phyloP scores from a whole-genome alignment of 1,284 basidiomycete species.

The Malassezia pachydermatis region DNA sequence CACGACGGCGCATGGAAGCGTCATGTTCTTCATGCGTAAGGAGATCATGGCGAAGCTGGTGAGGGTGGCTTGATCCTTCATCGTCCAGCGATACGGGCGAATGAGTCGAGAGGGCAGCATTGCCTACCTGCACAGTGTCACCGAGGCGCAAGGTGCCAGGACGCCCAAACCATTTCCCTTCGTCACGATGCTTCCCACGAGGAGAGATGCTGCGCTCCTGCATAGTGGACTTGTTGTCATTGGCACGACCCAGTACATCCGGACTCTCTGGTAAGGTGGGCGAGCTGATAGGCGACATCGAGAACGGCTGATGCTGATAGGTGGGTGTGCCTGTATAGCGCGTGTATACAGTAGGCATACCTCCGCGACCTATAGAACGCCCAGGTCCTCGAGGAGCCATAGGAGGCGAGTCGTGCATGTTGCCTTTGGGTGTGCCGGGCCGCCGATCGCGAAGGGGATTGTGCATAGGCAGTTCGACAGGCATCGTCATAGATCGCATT shows the following conservation, averaged over 20 bases:
- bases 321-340: neutral
- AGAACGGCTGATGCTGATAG: too few relatives aligned
- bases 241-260: neutral
- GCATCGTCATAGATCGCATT: conserved; percentile 17
- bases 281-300: neutral
- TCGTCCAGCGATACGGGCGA: neutral
- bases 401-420: conserved; percentile 1
- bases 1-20: neutral
- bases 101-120: neutral
- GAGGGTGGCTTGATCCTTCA: neutral
- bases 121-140: neutral
- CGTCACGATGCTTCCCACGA: neutral
- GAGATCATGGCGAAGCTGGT: neutral
- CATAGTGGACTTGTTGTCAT: too few relatives aligned
- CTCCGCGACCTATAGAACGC: neutral
- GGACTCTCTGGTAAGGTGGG: neutral
- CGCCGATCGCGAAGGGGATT: neutral
- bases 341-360: neutral
- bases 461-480: neutral
- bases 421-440: neutral
- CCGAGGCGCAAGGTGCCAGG: conserved; percentile 15
- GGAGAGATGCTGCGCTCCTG: neutral
- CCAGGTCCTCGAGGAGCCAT: too few relatives aligned
- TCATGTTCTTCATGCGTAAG: neutral
- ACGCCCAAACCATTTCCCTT: conserved; percentile 10